Evolutionary conservation across 139 green algal genomes (phyloP), one percentile per base, ranked within the genome.

Genomic region (Ettlia oleoabundans): DNA sequence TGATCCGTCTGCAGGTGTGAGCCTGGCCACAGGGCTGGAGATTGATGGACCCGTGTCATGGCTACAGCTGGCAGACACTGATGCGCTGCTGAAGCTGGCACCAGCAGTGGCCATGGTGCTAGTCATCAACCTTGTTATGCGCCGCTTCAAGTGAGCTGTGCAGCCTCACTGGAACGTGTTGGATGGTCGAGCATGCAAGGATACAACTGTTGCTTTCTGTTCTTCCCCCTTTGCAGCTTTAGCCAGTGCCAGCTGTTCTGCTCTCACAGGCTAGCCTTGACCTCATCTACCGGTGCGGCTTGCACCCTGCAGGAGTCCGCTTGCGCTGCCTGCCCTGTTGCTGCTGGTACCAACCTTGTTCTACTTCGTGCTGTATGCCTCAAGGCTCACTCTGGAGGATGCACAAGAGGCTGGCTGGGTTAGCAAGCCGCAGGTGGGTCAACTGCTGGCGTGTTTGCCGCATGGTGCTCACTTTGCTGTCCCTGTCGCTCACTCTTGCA

Each of bases 381-480:
- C 55, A 5, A 89, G 91, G 3, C 67, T 78, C 15, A 86, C 55
- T 1, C 77, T 95, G 63, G 78, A 81, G 37, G 62, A 92, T 4
- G 92, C 92, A 26, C 79, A 89, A 40, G 83, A 87, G 33, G 84
- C 75, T 4, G 92, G 89, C 13, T 96, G 93, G 93, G 90, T 91
- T 28, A 86, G 88, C 68, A 77, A 90, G 37, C 84, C 88, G 78
- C 88, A n/a, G n/a, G n/a, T n/a, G n/a, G n/a, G n/a, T n/a, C n/a
- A n/a, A n/a, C n/a, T n/a, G n/a, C n/a, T n/a, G n/a, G n/a, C n/a
- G n/a, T n/a, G n/a, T n/a, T n/a, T n/a, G n/a, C n/a, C n/a, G n/a
- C n/a, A n/a, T n/a, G n/a, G n/a, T n/a, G n/a, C n/a, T n/a, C n/a
- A n/a, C n/a, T n/a, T n/a, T n/a, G n/a, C n/a, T n/a, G n/a, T n/a